phyloP scores from a whole-genome alignment of 805 yeast species.

The Blastobotrys robertii region DNA sequence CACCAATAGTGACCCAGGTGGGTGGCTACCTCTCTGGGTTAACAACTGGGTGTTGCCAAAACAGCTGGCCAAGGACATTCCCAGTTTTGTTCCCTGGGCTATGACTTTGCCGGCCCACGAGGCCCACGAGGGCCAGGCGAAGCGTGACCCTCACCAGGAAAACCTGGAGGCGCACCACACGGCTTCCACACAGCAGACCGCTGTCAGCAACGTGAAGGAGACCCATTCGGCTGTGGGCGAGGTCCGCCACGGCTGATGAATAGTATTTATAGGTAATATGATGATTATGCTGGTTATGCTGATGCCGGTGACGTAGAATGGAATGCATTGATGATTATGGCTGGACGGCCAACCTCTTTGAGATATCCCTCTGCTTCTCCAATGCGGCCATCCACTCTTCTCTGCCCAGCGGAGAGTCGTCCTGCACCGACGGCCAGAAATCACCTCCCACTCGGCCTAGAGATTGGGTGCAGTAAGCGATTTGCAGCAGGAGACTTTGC shows the following conservation, averaged over 20 bases:
- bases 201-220: too few species aligned
- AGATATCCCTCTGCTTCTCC: constrained; percentile 34
- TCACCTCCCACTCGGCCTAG: constrained; percentile 62
- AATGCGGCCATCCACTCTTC: constrained; percentile 36
- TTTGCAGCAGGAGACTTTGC: constrained; percentile 68
- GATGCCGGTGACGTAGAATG: not conserved
- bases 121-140: too few species aligned
- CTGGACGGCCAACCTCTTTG: constrained; percentile 9
- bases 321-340: not conserved
- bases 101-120: not conserved
- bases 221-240: too few species aligned
- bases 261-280: constrained; percentile 5
- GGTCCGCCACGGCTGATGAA: not conserved
- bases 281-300: not conserved
- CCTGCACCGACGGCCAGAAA: constrained; percentile 38
- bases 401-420: constrained; percentile 21
- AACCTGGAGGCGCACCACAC: too few species aligned
- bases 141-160: too few species aligned
- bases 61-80: constrained; percentile 29
- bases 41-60: constrained; percentile 27
- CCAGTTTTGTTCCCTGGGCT: constrained; percentile 25
- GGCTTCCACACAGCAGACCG: too few species aligned
- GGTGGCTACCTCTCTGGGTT: constrained; percentile 30
- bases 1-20: constrained; percentile 31
- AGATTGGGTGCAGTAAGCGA: constrained; percentile 83